phyloP scores from a whole-genome alignment of 108 stramenopile species.

The Conticribra weissflogii region DNA sequence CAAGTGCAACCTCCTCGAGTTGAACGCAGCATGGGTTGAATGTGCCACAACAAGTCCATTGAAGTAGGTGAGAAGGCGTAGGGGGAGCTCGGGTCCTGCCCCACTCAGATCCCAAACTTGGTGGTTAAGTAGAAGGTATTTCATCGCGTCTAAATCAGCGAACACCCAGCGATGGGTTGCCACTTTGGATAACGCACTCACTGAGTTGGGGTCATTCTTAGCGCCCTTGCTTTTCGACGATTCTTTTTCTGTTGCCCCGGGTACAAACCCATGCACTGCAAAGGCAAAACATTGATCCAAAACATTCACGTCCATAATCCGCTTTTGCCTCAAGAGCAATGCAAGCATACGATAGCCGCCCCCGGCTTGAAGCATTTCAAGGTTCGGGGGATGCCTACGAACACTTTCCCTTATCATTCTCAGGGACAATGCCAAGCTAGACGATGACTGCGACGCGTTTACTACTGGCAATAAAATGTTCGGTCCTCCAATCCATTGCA shows the following conservation, averaged over 20 bases:
- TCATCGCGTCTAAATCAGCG: slow-evolving; percentile 90
- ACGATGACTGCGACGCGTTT: slow-evolving; percentile 66
- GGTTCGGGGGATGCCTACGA: slow-evolving; percentile 76
- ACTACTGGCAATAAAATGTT: slow-evolving; percentile 78
- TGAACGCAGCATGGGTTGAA: slow-evolving; percentile 84
- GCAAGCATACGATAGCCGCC: slow-evolving; percentile 86
- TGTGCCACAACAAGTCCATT: slow-evolving; percentile 82
- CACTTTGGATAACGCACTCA: slow-evolving; percentile 32
- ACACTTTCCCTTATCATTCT: slow-evolving; percentile 76
- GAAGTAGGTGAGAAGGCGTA: slow-evolving; percentile 72
- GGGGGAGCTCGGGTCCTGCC: slow-evolving; percentile 71
- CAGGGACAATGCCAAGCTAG: slow-evolving; percentile 69
- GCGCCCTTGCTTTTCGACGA: slow-evolving; percentile 28
- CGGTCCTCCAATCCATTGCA: slow-evolving; percentile 89
- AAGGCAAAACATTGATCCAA: slow-evolving; percentile 88
- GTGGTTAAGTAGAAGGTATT: slow-evolving; percentile 87
- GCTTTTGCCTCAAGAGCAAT: slow-evolving; percentile 75
- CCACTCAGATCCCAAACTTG: slow-evolving; percentile 87
- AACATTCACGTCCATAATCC: slow-evolving; percentile 71
- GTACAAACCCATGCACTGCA: slow-evolving; percentile 82
- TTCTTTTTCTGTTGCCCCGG: slow-evolving; percentile 51
- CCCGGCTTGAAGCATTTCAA: slow-evolving; percentile 83
- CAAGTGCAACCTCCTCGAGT: slow-evolving; percentile 84
- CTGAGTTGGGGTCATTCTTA: slow-evolving; percentile 28
- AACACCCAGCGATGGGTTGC: slow-evolving; percentile 80